Conservation (phyloP, 2,329 filamentous ascomycete genomes). For the Diaporthe eres region DNA sequence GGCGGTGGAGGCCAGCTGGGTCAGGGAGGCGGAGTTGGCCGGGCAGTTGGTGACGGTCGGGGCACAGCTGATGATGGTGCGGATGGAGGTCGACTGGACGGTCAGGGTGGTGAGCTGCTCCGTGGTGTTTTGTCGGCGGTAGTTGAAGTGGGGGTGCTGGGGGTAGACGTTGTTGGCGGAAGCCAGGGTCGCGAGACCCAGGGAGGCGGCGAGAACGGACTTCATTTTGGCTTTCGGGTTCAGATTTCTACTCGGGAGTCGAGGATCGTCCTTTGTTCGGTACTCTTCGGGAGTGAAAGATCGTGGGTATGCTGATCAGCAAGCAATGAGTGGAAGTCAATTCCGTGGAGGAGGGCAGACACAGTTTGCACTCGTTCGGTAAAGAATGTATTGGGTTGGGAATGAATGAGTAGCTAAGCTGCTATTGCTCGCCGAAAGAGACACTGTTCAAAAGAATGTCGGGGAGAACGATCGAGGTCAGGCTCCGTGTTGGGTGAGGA, state of each 20-base stretch:
- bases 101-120: constrained; percentile 55
- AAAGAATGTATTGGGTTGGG: constrained; percentile 49
- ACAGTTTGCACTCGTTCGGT: constrained; percentile 47
- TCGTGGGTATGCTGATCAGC: constrained; percentile 41
- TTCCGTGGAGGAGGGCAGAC: constrained; percentile 49
- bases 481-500: constrained; percentile 41
- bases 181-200: constrained; percentile 61
- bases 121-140: constrained; percentile 48
- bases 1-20: constrained; percentile 49
- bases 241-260: constrained; percentile 41
- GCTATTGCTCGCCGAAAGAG: constrained; percentile 40
- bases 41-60: constrained; percentile 58
- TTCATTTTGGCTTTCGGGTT: constrained; percentile 61
- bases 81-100: constrained; percentile 52
- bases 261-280: constrained; percentile 38
- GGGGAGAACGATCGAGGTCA: constrained; percentile 40
- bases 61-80: constrained; percentile 56
- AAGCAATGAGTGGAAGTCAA: constrained; percentile 50
- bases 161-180: constrained; percentile 57
- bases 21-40: constrained; percentile 48
- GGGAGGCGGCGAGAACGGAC: constrained; percentile 54
- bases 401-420: constrained; percentile 41
- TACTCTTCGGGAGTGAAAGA: constrained; percentile 42
- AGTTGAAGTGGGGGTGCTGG: constrained; percentile 52
- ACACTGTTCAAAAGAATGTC: constrained; percentile 43